Percentiles rank a stretch among this genome's conserved stretches.
These are phyloP conservation scores for Metschnikowia chrysomelidarum DNA, from an alignment of 805 yeast species.

Conservation along the genomic window DNA sequence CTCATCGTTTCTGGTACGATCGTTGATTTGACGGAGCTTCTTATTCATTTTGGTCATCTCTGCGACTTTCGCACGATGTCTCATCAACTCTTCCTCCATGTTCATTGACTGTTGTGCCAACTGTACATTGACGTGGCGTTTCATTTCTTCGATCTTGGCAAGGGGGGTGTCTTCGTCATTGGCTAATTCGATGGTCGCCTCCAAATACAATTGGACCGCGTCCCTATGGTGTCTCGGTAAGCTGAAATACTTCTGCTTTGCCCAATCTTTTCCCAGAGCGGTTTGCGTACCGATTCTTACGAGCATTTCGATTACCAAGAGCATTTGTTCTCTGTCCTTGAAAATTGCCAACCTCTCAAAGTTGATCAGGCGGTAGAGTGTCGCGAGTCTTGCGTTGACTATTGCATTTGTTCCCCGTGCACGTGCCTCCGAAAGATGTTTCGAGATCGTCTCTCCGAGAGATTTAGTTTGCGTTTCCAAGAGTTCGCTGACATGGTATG, in stretches of 20 bases:
- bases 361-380: constrained; percentile 13
- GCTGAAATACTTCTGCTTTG: constrained; percentile 7
- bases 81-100: constrained; percentile 13
- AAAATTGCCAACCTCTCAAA: constrained; percentile 15
- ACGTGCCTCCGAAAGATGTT: constrained; percentile 13
- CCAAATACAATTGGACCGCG: constrained; percentile 13
- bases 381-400: constrained; percentile 13
- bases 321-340: constrained; percentile 10
- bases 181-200: constrained; percentile 10
- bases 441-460: constrained; percentile 7
- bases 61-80: constrained; percentile 6
- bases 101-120: constrained; percentile 13
- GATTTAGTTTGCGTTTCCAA: constrained; percentile 5
- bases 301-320: constrained; percentile 13
- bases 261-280: constrained; percentile 8
- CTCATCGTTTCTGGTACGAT: constrained; percentile 7
- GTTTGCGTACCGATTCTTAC: constrained; percentile 14
- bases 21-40: constrained; percentile 11
- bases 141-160: constrained; percentile 14
- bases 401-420: constrained; percentile 14
- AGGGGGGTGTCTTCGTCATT: constrained; percentile 12
- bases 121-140: constrained; percentile 12
- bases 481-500: constrained; percentile 11
- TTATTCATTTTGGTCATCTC: constrained; percentile 10
- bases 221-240: constrained; percentile 13